These are phyloP conservation scores for Alloteropsis semialata DNA, from an alignment of 176 grass and related monocot genomes.

Conservation along the genomic window DNA sequence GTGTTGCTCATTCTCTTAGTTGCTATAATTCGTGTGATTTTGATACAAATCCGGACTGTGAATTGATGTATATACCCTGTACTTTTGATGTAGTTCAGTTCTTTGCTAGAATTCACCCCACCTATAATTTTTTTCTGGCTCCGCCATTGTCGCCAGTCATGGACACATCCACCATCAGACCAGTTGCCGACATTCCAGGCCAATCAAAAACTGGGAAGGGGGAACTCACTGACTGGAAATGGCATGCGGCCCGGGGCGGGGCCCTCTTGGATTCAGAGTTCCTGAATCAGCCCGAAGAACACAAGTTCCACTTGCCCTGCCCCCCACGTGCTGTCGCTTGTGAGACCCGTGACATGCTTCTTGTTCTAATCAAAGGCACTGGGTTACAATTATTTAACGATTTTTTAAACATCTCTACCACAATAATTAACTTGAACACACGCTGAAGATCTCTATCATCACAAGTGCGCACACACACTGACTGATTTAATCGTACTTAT, in stretches of 20 bases:
- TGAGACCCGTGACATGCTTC: slow-evolving; percentile 10
- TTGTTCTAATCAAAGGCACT: background rate
- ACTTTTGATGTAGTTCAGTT: too few species aligned
- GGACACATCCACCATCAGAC: background rate
- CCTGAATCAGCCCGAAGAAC: background rate
- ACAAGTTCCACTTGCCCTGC: background rate
- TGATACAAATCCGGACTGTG: too few species aligned
- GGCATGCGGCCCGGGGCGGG: background rate
- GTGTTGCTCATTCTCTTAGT: too few species aligned
- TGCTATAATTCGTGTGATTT: too few species aligned
- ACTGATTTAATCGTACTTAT: background rate
- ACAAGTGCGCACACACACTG: background rate
- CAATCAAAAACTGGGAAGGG: background rate
- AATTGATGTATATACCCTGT: too few species aligned
- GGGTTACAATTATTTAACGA: background rate
- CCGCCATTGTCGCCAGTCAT: too few species aligned
- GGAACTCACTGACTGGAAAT: background rate
- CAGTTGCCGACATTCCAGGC: background rate
- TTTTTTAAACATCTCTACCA: background rate
- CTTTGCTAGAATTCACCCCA: too few species aligned
- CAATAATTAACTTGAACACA: background rate
- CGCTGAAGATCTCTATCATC: background rate
- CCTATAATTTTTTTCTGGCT: too few species aligned
- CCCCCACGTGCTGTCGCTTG: background rate
- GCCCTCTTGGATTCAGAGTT: background rate